phyloP scores from a whole-genome alignment of 768 basidiomycete genomes.

The Boletus sp. region DNA sequence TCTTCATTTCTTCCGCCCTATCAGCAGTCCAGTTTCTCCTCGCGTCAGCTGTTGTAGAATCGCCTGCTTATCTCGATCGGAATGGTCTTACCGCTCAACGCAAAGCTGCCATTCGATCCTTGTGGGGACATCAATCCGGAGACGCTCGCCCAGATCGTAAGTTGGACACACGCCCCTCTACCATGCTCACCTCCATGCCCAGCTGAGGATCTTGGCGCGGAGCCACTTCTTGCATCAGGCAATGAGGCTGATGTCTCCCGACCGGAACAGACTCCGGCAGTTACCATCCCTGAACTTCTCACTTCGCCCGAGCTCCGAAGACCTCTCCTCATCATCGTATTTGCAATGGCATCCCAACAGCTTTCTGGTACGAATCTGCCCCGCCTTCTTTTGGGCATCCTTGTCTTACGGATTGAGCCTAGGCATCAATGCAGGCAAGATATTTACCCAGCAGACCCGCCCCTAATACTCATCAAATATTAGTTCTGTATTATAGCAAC shows the following conservation, averaged over 20 bases:
- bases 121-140: slow-evolving; percentile 50
- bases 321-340: slow-evolving; percentile 63
- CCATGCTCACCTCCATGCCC: slow-evolving; percentile 5
- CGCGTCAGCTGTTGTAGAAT: slow-evolving; percentile 59
- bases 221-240: slow-evolving; percentile 23
- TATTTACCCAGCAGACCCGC: background rate
- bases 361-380: slow-evolving; percentile 52
- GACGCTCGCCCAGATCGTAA: slow-evolving; percentile 25
- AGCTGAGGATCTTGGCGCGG: slow-evolving; percentile 27
- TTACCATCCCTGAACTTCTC: slow-evolving; percentile 55
- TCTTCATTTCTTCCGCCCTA: slow-evolving; percentile 57
- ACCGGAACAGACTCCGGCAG: slow-evolving; percentile 26
- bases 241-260: slow-evolving; percentile 16
- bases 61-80: slow-evolving; percentile 62
- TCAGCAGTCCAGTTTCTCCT: slow-evolving; percentile 55
- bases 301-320: slow-evolving; percentile 50
- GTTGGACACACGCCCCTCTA: slow-evolving; percentile 3
- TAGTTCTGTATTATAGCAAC: slow-evolving; percentile 90
- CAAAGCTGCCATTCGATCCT: slow-evolving; percentile 38
- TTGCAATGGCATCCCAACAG: slow-evolving; percentile 77
- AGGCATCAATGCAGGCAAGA: slow-evolving; percentile 75
- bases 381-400: background rate
- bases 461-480: background rate
- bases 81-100: slow-evolving; percentile 50
- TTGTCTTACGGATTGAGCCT: slow-evolving; percentile 5